phyloP scores from a whole-genome alignment of 148 eudicot genomes.

The Camellia japonica region DNA sequence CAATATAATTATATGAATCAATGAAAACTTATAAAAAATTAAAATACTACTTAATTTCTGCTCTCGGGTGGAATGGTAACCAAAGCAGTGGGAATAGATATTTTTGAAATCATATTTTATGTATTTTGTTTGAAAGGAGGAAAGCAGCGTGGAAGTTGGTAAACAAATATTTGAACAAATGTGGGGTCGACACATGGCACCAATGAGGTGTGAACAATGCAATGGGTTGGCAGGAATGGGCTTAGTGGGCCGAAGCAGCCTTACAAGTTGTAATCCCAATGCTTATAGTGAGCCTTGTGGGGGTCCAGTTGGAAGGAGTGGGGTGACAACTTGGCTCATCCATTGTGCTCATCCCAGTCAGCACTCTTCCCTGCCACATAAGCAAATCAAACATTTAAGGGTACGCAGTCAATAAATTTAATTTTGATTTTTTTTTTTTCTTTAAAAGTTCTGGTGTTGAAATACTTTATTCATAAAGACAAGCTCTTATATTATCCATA shows the following conservation, averaged over 20 bases:
- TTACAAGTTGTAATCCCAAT: conserved; percentile 28
- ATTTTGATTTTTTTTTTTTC: too few species aligned
- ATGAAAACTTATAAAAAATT: too few species aligned
- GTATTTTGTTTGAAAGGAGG: background rate
- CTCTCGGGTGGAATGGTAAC: too few species aligned
- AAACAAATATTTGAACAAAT: background rate
- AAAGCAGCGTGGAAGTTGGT: background rate
- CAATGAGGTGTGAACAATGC: conserved; percentile 14
- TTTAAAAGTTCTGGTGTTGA: too few species aligned
- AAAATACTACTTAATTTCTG: too few species aligned
- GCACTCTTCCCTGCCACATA: conserved; percentile 20
- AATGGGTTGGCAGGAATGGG: conserved; percentile 14
- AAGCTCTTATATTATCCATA: too few species aligned
- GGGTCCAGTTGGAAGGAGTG: conserved; percentile 11
- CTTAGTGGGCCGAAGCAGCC: conserved; percentile 22
- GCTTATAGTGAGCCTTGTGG: conserved; percentile 8
- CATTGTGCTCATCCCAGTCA: conserved; percentile 18
- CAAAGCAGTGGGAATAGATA: too few species aligned
- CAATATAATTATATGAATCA: too few species aligned
- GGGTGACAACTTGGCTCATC: conserved; percentile 9
- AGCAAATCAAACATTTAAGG: background rate
- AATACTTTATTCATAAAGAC: too few species aligned
- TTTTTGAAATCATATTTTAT: background rate
- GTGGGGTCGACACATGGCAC: background rate
- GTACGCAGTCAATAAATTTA: too few species aligned